Conservation (phyloP, 2,329 filamentous ascomycete species). For the Ceratocystiopsis sp. region DNA sequence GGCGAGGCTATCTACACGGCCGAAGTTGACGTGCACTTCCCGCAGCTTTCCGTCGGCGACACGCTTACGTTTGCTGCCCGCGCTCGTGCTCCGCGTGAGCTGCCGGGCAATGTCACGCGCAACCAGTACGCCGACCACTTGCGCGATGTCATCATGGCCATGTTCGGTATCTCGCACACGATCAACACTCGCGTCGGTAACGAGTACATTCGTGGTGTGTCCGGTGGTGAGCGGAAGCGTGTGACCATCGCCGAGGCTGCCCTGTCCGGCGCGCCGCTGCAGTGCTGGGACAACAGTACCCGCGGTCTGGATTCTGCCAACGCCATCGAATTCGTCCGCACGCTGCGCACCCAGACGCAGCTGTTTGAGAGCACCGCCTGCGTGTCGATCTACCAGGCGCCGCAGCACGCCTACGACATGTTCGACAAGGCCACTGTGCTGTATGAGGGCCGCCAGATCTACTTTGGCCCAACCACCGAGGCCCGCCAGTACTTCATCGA, state of each 20-base stretch:
- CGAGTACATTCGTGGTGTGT: slow-evolving; percentile 58
- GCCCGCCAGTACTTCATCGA: slow-evolving; percentile 50
- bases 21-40: slow-evolving; percentile 70
- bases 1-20: slow-evolving; percentile 80
- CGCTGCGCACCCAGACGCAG: slow-evolving; percentile 49
- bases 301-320: slow-evolving; percentile 60
- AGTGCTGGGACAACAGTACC: slow-evolving; percentile 57
- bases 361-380: slow-evolving; percentile 47
- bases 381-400: slow-evolving; percentile 60
- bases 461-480: slow-evolving; percentile 40
- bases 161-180: slow-evolving; percentile 58
- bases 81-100: slow-evolving; percentile 45
- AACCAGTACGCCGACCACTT: slow-evolving; percentile 37
- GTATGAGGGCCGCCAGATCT: slow-evolving; percentile 45
- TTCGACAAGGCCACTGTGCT: slow-evolving; percentile 43
- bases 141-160: slow-evolving; percentile 57
- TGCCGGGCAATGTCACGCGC: slow-evolving; percentile 40
- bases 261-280: slow-evolving; percentile 41
- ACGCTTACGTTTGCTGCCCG: slow-evolving; percentile 63
- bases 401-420: slow-evolving; percentile 44
- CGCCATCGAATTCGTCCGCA: slow-evolving; percentile 59
- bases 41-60: slow-evolving; percentile 58
- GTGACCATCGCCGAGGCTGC: slow-evolving; percentile 46
- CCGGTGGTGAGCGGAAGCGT: slow-evolving; percentile 55
- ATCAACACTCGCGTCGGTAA: slow-evolving; percentile 58